Evolutionary conservation across 768 basidiomycete genomes (phyloP).

Genomic region (Gloeostereum incarnatum): DNA sequence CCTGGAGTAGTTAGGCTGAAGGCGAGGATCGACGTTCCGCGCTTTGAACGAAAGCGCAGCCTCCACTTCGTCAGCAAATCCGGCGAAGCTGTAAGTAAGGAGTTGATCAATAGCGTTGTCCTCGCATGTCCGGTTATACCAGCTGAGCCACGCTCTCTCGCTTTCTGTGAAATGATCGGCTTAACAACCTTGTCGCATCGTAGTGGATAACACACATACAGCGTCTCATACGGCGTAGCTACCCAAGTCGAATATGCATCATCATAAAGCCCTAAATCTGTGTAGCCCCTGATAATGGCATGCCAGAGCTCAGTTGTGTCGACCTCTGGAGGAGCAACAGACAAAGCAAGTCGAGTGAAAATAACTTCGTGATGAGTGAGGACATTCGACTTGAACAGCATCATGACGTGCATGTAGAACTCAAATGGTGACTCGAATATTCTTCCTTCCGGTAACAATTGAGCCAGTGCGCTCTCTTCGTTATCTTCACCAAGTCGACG

Average conservation of each 20-base stretch:
- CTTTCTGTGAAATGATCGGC: slow-evolving; percentile 46
- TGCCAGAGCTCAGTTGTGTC: slow-evolving; percentile 72
- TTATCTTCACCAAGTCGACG: too few relatives aligned
- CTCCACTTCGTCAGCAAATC: slow-evolving; percentile 81
- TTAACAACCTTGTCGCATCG: slow-evolving; percentile 6
- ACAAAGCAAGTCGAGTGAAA: slow-evolving; percentile 76
- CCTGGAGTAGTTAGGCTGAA: slow-evolving; percentile 77
- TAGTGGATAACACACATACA: slow-evolving; percentile 43
- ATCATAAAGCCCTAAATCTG: slow-evolving; percentile 68
- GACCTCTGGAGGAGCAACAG: slow-evolving; percentile 42
- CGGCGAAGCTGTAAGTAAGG: slow-evolving; percentile 77
- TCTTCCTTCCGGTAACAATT: slow-evolving; percentile 50
- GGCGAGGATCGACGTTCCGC: slow-evolving; percentile 83
- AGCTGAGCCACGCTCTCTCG: slow-evolving; percentile 76
- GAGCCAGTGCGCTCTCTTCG: slow-evolving; percentile 55
- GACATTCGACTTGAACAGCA: slow-evolving; percentile 58
- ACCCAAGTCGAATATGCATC: slow-evolving; percentile 81
- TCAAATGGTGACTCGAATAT: slow-evolving; percentile 52
- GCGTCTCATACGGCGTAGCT: slow-evolving; percentile 61
- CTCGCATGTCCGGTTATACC: slow-evolving; percentile 90
- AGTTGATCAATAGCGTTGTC: slow-evolving; percentile 71
- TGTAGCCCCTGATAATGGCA: slow-evolving; percentile 66
- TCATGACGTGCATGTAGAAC: slow-evolving; percentile 71
- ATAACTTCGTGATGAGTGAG: slow-evolving; percentile 53
- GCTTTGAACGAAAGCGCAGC: slow-evolving; percentile 86